Evolutionary conservation across 768 basidiomycete genomes (phyloP).

Genomic region (Pholiota microspora): DNA sequence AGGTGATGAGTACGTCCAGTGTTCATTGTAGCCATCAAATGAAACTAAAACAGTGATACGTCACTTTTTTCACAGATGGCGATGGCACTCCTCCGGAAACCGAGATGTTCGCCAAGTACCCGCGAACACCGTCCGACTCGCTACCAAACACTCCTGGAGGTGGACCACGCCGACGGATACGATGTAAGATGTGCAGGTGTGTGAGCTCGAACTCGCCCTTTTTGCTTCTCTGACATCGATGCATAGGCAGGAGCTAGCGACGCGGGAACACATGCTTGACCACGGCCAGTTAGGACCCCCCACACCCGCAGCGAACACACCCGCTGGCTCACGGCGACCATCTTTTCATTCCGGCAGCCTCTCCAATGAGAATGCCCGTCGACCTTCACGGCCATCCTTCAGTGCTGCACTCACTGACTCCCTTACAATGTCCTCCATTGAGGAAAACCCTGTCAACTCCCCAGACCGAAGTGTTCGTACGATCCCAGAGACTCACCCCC

Average conservation of each 20-base stretch:
- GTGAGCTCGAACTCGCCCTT: slow-evolving; percentile 11
- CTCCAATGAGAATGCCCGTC: neutral
- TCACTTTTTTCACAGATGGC: slow-evolving; percentile 51
- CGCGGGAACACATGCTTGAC: slow-evolving; percentile 92
- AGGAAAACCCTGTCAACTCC: slow-evolving; percentile 18
- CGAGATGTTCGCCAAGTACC: slow-evolving; percentile 77
- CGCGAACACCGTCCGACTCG: slow-evolving; percentile 62
- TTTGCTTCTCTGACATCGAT: neutral
- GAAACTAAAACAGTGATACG: slow-evolving; percentile 11
- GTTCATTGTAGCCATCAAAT: slow-evolving; percentile 7
- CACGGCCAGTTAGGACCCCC: slow-evolving; percentile 77
- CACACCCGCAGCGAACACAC: slow-evolving; percentile 53
- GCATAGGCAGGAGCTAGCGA: slow-evolving; percentile 75
- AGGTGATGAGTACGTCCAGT: slow-evolving; percentile 70
- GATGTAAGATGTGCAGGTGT: slow-evolving; percentile 91
- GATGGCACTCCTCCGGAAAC: slow-evolving; percentile 63
- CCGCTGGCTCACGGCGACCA: slow-evolving; percentile 41
- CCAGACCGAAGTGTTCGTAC: slow-evolving; percentile 7
- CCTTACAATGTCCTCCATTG: slow-evolving; percentile 39
- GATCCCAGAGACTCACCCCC: slow-evolving; percentile 7
- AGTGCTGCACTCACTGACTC: slow-evolving; percentile 28
- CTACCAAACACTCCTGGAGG: slow-evolving; percentile 56
- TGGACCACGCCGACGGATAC: slow-evolving; percentile 53
- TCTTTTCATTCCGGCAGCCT: slow-evolving; percentile 30
- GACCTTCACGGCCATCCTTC: slow-evolving; percentile 7